A percentile compares a stretch with the other conserved stretches of the same genome.
phyloP scores from a whole-genome alignment of 306 rosid species.

The Hylodesmum podocarpum region DNA sequence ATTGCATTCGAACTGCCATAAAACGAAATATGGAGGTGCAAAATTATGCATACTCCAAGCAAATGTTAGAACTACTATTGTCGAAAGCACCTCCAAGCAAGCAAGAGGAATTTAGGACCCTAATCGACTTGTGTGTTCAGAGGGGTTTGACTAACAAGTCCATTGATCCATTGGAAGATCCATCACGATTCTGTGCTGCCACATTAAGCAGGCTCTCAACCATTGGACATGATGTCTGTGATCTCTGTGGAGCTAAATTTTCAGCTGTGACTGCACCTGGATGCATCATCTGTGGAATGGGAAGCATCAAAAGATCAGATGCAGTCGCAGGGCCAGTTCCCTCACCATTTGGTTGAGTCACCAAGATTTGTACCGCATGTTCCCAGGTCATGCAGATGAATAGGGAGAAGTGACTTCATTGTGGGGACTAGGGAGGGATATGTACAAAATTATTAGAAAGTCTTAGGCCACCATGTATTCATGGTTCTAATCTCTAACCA shows the following conservation, averaged over 20 bases:
- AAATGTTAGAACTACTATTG: slow-evolving; percentile 89
- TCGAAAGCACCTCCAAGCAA: slow-evolving; percentile 91
- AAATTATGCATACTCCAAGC: slow-evolving; percentile 82
- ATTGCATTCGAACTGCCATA: slow-evolving; percentile 94
- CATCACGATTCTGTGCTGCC: slow-evolving; percentile 91
- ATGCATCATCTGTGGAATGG: slow-evolving; percentile 97
- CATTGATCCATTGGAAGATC: slow-evolving; percentile 93
- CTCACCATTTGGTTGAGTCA: slow-evolving; percentile 86
- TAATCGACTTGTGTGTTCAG: slow-evolving; percentile 83
- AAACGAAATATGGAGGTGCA: slow-evolving; percentile 98
- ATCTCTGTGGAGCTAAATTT: slow-evolving; percentile 95
- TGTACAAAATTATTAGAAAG: neutral
- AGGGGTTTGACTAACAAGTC: slow-evolving; percentile 91
- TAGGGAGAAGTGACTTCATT: neutral
- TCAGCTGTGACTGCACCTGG: slow-evolving; percentile 82
- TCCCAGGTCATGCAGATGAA: slow-evolving; percentile 2
- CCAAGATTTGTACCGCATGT: neutral
- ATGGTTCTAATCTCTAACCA: too few species aligned
- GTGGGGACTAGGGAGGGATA: neutral
- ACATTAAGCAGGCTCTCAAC: slow-evolving; percentile 94
- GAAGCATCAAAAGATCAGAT: slow-evolving; percentile 92
- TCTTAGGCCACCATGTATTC: too few species aligned
- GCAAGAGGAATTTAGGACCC: slow-evolving; percentile 91
- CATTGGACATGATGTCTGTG: slow-evolving; percentile 97
- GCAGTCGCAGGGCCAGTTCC: slow-evolving; percentile 82